Evolutionary conservation across 345 rosid genomes (phyloP).

Genomic region (Euphorbia peplus): DNA sequence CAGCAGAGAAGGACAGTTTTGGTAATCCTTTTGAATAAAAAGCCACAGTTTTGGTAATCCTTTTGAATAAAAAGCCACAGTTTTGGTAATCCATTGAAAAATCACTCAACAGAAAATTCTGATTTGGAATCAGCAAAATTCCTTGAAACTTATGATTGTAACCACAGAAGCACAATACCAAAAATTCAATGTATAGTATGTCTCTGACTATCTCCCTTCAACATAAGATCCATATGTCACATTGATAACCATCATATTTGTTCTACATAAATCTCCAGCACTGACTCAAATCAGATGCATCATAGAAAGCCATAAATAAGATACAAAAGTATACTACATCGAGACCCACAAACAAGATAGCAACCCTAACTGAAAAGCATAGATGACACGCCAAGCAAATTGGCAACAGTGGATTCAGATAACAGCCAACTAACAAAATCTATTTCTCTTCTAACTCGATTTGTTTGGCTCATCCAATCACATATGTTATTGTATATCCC

Average conservation of each 20-base stretch:
- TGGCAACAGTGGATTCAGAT: not conserved
- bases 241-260: not conserved
- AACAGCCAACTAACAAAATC: not conserved
- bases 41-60: not conserved
- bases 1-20: not conserved
- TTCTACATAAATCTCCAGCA: not conserved
- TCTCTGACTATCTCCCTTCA: not conserved
- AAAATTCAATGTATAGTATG: not conserved
- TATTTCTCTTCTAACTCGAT: not conserved
- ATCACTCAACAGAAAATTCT: not conserved
- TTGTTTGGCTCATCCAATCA: not conserved
- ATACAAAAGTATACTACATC: not conserved
- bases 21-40: not conserved
- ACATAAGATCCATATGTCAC: not conserved
- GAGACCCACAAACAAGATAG: not conserved
- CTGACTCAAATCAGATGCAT: not conserved
- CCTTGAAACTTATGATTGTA: not conserved
- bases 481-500: not conserved
- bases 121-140: not conserved
- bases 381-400: conserved; percentile 1
- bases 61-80: not conserved
- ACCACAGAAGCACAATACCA: not conserved
- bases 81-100: not conserved
- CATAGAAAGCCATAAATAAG: not conserved
- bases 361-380: not conserved